Evolutionary conservation across 352 stramenopile species (phyloP).

Genomic region (Globisporangium lucens): DNA sequence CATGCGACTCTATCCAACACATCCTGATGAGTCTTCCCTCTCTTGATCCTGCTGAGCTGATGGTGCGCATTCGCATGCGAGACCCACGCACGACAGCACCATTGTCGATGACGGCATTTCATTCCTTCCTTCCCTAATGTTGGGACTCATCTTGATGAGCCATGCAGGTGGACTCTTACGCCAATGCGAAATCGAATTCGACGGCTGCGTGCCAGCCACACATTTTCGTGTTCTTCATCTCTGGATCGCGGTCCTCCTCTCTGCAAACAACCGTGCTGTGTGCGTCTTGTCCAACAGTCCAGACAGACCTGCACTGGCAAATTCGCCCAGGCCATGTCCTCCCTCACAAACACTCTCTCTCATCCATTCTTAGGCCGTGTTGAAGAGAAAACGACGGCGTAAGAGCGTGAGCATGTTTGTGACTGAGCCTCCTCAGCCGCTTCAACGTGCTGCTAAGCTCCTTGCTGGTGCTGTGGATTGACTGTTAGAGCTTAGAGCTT

Average conservation of each 20-base stretch:
- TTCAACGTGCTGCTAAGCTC: neutral
- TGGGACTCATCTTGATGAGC: no score
- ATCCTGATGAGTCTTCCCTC: constrained; percentile 4
- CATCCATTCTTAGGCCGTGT: neutral
- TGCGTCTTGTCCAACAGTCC: neutral
- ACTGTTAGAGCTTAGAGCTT: no score
- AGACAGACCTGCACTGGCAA: neutral
- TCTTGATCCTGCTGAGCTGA: neutral
- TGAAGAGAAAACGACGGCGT: neutral
- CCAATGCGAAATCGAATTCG: neutral
- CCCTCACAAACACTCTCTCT: neutral
- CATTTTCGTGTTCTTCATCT: neutral
- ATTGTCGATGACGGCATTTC: neutral
- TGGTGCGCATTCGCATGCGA: neutral
- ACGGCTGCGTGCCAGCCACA: neutral
- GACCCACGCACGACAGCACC: neutral
- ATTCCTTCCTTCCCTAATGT: neutral
- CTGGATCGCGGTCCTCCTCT: neutral
- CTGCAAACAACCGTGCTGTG: neutral
- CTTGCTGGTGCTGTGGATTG: no score
- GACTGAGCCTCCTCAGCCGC: neutral
- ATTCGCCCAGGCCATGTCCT: neutral
- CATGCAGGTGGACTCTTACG: neutral
- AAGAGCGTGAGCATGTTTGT: neutral
- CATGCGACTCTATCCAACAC: neutral